These are phyloP conservation scores for Cordyceps tenuipes DNA, from an alignment of 2,329 filamentous ascomycete species.

Conservation along the genomic window DNA sequence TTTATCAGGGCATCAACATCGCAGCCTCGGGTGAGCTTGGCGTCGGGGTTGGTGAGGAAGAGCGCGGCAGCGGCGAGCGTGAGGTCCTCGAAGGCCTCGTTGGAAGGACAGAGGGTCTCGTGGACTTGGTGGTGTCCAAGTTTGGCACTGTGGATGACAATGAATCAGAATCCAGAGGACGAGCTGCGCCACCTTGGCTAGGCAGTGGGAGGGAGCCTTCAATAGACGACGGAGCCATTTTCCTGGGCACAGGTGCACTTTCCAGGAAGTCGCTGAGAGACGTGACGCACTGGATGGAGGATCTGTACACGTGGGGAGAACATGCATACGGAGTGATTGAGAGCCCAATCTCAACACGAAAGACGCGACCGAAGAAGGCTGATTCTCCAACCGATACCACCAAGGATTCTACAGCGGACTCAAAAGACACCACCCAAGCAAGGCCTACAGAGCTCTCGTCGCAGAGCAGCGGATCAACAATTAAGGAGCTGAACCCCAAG, in stretches of 20 bases:
- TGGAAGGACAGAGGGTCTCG: conserved; percentile 68
- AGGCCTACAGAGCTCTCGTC: not conserved
- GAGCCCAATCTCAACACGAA: conserved; percentile 61
- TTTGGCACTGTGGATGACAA: conserved; percentile 56
- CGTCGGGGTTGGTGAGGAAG: conserved; percentile 90
- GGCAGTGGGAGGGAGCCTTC: conserved; percentile 60
- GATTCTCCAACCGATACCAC: not conserved
- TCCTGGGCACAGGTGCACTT: conserved; percentile 69
- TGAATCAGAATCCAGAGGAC: conserved; percentile 18
- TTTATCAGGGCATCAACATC: conserved; percentile 79
- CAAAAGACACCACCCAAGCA: not conserved
- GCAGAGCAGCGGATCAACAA: not conserved
- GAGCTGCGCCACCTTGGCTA: conserved; percentile 50
- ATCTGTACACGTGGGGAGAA: conserved; percentile 75
- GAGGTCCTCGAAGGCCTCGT: conserved; percentile 90
- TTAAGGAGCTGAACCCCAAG: not conserved
- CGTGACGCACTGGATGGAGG: conserved; percentile 79
- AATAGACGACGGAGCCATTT: conserved; percentile 75
- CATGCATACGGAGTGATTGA: conserved; percentile 78
- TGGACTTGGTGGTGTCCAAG: conserved; percentile 80
- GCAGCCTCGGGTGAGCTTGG: conserved; percentile 87
- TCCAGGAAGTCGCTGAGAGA: conserved; percentile 62
- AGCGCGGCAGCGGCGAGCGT: conserved; percentile 85
- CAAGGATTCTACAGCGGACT: not conserved
- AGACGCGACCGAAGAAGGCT: conserved; percentile 32